Base-by-base conservation (phyloP, 140 eudicot genomes). In the Erigeron philadelphicus region DNA sequence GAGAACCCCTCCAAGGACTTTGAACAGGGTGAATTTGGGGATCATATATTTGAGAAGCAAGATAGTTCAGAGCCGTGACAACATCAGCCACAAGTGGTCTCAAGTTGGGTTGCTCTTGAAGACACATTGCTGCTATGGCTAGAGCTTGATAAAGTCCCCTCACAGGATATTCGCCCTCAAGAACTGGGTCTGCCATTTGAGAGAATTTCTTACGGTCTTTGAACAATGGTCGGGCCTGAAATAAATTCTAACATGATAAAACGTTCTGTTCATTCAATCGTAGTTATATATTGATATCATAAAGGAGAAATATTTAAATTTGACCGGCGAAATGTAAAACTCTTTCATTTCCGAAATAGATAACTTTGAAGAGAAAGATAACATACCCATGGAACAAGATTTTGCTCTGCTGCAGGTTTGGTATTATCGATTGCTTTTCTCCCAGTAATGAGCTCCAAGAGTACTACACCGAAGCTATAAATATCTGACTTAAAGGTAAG, bases 391-490 rank as follows among this genome's bases (percentile, higher is more conserved):
- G 82, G 62, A 75, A 87, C 89, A 64, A 90, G 78, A 77, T 83
- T 81, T 77, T 83, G 87, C 75, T 90, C 97, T 11, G 84, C 38
- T n/a, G 72, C 68, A 54, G 72, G 11, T 69, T 53, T 79, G 41
- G 78, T 83, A 9, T 61, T 16, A 85, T 89, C 95, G 15, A 87
- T 77, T 19, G 97, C 92, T 76, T 71, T 81, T 76, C 92, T 81
- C 63, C 97, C 95, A 0, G 95, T 83, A 47, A 90, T 64, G 60
- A 90, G 75, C 84, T 90, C 97, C 79, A 90, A 74, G 19, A 90
- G 86, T 41, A 90, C 86, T 58, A 89, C 95, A 11, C 96, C 96
- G 9, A 90, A 84, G 78, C 95, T 87, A 68, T 81, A 90, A n/a
- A 90, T 75, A 60, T 90, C 97, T 4, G 95, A 90, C 63, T 87